These are phyloP conservation scores for Lachnellula subtilissima DNA, from an alignment of 2,329 filamentous ascomycete genomes.

Conservation along the genomic window DNA sequence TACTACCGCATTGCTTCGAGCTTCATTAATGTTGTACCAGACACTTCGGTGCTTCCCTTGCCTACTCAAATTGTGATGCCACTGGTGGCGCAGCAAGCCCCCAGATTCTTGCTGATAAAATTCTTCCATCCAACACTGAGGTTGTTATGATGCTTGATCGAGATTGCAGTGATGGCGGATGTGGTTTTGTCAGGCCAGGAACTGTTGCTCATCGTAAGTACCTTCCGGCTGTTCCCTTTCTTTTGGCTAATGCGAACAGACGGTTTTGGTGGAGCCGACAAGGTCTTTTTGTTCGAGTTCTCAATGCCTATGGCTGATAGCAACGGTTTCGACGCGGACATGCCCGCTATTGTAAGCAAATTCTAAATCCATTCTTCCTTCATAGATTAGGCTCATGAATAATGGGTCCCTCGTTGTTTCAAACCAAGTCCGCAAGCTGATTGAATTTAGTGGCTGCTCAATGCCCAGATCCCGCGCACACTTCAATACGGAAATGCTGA, in stretches of 20 bases:
- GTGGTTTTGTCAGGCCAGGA: slow-evolving; percentile 44
- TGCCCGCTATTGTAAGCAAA: slow-evolving; percentile 53
- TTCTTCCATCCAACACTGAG: slow-evolving; percentile 46
- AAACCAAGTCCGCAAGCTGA: neutral
- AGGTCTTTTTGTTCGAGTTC: slow-evolving; percentile 71
- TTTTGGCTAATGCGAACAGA: slow-evolving; percentile 39
- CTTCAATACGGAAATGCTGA: slow-evolving; percentile 57
- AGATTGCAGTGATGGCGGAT: slow-evolving; percentile 42
- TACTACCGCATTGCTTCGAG: neutral
- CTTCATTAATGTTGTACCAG: slow-evolving; percentile 21
- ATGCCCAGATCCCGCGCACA: slow-evolving; percentile 66
- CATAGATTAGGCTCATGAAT: neutral
- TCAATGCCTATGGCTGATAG: slow-evolving; percentile 61
- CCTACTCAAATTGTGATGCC: slow-evolving; percentile 47
- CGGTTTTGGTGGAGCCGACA: slow-evolving; percentile 65
- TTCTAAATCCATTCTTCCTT: neutral
- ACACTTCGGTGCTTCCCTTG: slow-evolving; percentile 52
- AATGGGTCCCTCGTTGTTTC: neutral
- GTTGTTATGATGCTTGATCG: slow-evolving; percentile 47
- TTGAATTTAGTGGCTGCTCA: slow-evolving; percentile 57
- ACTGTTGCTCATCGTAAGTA: slow-evolving; percentile 46
- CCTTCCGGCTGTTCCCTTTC: neutral
- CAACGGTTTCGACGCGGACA: slow-evolving; percentile 53
- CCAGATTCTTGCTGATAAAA: slow-evolving; percentile 44
- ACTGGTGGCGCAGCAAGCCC: slow-evolving; percentile 41